phyloP scores from a whole-genome alignment of 1,284 basidiomycete genomes.

The Inonotus hispidus region DNA sequence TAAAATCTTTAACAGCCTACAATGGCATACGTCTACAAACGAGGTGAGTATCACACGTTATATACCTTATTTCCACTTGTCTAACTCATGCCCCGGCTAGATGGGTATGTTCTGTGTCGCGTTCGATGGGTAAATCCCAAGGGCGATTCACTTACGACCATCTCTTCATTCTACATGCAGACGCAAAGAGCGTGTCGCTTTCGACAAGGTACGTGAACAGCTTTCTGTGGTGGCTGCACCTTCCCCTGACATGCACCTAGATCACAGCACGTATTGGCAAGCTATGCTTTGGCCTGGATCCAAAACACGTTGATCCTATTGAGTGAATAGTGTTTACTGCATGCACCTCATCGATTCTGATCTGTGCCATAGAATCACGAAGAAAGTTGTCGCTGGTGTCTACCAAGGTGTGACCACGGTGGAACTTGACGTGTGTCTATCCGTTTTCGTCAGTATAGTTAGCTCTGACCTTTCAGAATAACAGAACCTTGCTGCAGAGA shows the following conservation, averaged over 20 bases:
- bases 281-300: slow-evolving; percentile 95
- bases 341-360: background rate
- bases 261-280: slow-evolving; percentile 92
- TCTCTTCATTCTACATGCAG: slow-evolving; percentile 30
- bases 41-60: slow-evolving; percentile 44
- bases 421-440: slow-evolving; percentile 81
- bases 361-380: slow-evolving; percentile 59
- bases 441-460: background rate
- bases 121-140: slow-evolving; percentile 32
- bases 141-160: slow-evolving; percentile 17
- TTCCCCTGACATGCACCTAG: slow-evolving; percentile 34
- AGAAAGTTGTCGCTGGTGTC: slow-evolving; percentile 94
- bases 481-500: slow-evolving; percentile 92
- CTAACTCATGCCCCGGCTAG: slow-evolving; percentile 32
- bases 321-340: slow-evolving; percentile 51
- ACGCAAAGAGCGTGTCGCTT: slow-evolving; percentile 82
- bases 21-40: slow-evolving; percentile 72
- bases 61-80: slow-evolving; percentile 14
- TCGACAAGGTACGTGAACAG: slow-evolving; percentile 66
- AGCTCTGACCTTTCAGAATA: slow-evolving; percentile 1
- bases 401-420: slow-evolving; percentile 96
- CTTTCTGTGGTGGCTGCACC: slow-evolving; percentile 2
- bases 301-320: slow-evolving; percentile 90
- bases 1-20: background rate
- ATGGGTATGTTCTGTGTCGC: slow-evolving; percentile 50